These are phyloP conservation scores for Russula vinacea DNA, from an alignment of 768 basidiomycete genomes.

Conservation along the genomic window DNA sequence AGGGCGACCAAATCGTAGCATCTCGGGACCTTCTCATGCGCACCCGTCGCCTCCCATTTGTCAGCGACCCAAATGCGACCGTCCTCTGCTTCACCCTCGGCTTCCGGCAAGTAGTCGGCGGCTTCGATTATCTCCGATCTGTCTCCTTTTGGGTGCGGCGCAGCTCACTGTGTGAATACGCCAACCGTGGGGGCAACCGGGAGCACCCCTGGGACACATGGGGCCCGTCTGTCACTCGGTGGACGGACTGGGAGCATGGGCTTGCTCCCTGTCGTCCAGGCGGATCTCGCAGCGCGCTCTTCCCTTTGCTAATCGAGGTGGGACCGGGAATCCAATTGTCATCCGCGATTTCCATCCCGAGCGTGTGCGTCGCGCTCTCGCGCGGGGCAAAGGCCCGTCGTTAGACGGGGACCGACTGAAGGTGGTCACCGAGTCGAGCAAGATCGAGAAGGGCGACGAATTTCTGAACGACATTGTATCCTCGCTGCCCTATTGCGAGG, in stretches of 20 bases:
- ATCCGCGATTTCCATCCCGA: slow-evolving; percentile 23
- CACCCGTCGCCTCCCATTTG: slow-evolving; percentile 15
- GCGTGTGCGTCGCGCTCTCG: slow-evolving; percentile 19
- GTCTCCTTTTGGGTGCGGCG: slow-evolving; percentile 26
- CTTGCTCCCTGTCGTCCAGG: slow-evolving; percentile 23
- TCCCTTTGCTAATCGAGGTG: slow-evolving; percentile 23
- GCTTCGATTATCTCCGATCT: slow-evolving; percentile 24
- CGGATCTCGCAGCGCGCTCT: slow-evolving; percentile 18
- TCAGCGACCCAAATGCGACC: slow-evolving; percentile 16
- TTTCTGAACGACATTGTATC: slow-evolving; percentile 26
- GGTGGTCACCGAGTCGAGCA: slow-evolving; percentile 23
- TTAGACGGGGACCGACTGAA: slow-evolving; percentile 5
- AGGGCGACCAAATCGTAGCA: slow-evolving; percentile 21
- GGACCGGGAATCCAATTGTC: slow-evolving; percentile 22
- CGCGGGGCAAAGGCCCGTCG: slow-evolving; percentile 3
- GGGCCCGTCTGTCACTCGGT: slow-evolving; percentile 21
- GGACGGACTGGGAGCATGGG: slow-evolving; percentile 23
- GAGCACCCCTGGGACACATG: slow-evolving; percentile 16
- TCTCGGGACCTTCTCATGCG: slow-evolving; percentile 4
- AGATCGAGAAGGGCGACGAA: slow-evolving; percentile 20
- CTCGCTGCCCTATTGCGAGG: slow-evolving; percentile 23
- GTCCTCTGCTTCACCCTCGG: slow-evolving; percentile 24
- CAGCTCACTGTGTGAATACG: slow-evolving; percentile 11
- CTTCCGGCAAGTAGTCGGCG: slow-evolving; percentile 19
- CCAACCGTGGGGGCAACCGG: slow-evolving; percentile 7